Percentiles rank a stretch among this genome's conserved stretches.
phyloP scores from a whole-genome alignment of 139 green algal species.

The Chlamydomonas sphaeroides region DNA sequence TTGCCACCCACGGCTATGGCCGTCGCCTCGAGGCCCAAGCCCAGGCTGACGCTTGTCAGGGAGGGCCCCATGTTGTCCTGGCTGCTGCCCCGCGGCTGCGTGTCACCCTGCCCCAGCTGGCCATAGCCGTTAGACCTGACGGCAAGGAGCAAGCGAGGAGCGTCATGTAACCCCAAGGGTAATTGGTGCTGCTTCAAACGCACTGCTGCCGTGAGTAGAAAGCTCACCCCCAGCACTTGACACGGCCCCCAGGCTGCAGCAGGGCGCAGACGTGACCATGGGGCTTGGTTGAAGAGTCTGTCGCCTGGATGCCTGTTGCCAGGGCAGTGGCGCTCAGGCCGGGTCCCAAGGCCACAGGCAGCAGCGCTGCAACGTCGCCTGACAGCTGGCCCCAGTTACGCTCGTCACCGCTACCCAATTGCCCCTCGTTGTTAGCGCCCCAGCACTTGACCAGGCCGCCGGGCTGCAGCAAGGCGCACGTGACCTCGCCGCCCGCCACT shows the following conservation, averaged over 20 bases:
- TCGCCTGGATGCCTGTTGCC: too few species aligned
- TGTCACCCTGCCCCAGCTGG: not conserved
- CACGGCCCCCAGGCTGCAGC: not conserved
- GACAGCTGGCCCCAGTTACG: not conserved
- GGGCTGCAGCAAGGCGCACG: not conserved
- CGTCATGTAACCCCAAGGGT: too few species aligned
- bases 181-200: too few species aligned
- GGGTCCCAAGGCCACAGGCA: too few species aligned
- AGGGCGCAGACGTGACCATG: not conserved
- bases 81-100: too few species aligned
- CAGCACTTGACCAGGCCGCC: not conserved
- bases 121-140: not conserved
- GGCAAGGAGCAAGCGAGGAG: too few species aligned
- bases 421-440: not conserved
- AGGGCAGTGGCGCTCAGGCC: too few species aligned
- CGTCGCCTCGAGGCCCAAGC: not conserved
- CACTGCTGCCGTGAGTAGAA: too few species aligned
- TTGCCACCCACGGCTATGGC: not conserved
- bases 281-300: not conserved
- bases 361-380: too few species aligned
- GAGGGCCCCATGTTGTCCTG: not conserved
- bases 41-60: not conserved
- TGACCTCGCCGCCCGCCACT: too few species aligned
- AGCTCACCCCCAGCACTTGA: not conserved
- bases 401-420: too few species aligned